Evolutionary conservation across 2,329 filamentous ascomycete genomes (phyloP), one percentile per base, ranked within the genome.

Genomic region (Monilinia fructicola): DNA sequence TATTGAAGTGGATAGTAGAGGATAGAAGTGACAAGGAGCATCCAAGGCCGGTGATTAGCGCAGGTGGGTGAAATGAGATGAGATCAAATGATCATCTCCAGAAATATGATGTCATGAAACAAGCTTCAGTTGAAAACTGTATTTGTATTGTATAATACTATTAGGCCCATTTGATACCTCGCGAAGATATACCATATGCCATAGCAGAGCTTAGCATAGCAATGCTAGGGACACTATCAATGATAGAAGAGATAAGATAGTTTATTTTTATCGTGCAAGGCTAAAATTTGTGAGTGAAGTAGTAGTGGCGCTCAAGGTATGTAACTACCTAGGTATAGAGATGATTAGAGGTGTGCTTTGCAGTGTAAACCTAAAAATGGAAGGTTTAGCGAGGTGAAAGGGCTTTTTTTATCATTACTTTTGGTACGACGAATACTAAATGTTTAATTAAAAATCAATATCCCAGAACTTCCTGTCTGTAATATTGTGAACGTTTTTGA

Each of bases 121-220:
- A 16, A 65, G 68, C 48, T 60, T 64, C 26, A 64, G 62, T 18
- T 70, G 67, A 62, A 64, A 66, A 38, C 21, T 60, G 44, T 50
- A 35, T 42, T 50, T 61, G 58, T 61, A 61, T 31, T 50, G 46
- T 50, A 61, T 61, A 61, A 61, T 61, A 50, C 14, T 42, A 16
- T 42, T 42, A 42, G 6, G 4, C 44, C 58, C n/a, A 14, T 11
- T 61, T 50, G 23, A 26, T 61, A 61, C 50, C 58, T 38, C 44
- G 28, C 44, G 14, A 35, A 50, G 58, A 61, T 38, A 40, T 50
- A 50, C 18, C n/a, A 61, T 40, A 40, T 50, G 50, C n/a, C 14
- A 40, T 38, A 38, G 28, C 44, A 48, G 44, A 60, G 21, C 56
- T 35, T 60, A 18, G 21, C 7, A 61, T 38, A 50, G n/a, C 21